Evolutionary conservation across 352 stramenopile genomes (phyloP).

Genomic region (Phytophthora lateralis): DNA sequence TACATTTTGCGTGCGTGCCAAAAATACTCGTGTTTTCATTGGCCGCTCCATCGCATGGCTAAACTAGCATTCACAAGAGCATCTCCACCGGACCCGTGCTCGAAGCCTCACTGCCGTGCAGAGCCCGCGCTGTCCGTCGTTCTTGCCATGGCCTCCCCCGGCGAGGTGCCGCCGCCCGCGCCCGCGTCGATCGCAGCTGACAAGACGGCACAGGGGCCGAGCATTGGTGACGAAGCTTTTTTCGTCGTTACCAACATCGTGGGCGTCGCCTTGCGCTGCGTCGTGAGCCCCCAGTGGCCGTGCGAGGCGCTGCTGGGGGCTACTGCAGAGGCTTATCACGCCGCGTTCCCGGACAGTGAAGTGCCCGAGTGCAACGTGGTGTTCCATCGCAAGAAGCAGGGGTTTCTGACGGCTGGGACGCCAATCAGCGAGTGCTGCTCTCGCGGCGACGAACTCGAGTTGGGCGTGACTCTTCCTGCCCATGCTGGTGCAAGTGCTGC

Average conservation of each 20-base stretch:
- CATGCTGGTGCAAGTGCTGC: constrained; percentile 4
- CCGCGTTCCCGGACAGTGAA: constrained; percentile 61
- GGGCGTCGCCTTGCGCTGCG: constrained; percentile 58
- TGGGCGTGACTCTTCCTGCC: constrained; percentile 48
- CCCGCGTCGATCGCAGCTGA: constrained; percentile 20
- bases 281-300: constrained; percentile 63
- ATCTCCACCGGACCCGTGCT: background rate
- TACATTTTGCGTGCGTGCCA: constrained; percentile 8
- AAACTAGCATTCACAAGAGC: constrained; percentile 1
- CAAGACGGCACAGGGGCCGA: constrained; percentile 14
- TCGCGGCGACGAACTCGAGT: constrained; percentile 68
- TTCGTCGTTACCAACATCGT: constrained; percentile 53
- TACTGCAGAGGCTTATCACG: constrained; percentile 68
- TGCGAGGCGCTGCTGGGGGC: constrained; percentile 72
- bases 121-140: background rate
- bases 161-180: constrained; percentile 13
- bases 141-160: constrained; percentile 19
- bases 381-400: constrained; percentile 64
- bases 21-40: constrained; percentile 18
- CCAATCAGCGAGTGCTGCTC: constrained; percentile 55
- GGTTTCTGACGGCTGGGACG: constrained; percentile 55
- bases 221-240: constrained; percentile 36
- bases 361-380: constrained; percentile 80
- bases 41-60: constrained; percentile 16
- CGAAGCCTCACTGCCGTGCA: constrained; percentile 1